A percentile compares a stretch with the other conserved stretches of the same genome.
Conservation (phyloP, 345 rosid genomes). For the Aquilaria yunnanensis region DNA sequence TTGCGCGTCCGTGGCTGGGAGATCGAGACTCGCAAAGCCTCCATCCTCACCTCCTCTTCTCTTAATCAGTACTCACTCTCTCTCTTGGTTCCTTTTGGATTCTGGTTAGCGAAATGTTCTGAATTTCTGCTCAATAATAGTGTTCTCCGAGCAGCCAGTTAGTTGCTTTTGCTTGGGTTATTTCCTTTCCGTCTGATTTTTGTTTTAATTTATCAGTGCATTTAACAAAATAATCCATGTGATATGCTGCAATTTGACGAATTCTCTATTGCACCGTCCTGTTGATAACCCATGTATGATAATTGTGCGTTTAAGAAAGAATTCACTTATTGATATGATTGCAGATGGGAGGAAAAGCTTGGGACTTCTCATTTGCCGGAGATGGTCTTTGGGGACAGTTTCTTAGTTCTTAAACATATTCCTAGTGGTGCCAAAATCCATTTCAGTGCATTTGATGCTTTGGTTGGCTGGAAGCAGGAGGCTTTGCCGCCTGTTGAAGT, state of each 20-base stretch:
- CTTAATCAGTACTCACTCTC: conserved; percentile 35
- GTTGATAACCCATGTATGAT: background rate
- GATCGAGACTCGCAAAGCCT: conserved; percentile 62
- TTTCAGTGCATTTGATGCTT: conserved; percentile 89
- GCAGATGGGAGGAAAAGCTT: conserved; percentile 86
- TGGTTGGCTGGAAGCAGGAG: conserved; percentile 76
- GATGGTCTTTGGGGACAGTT: conserved; percentile 88
- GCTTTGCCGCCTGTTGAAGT: conserved; percentile 90
- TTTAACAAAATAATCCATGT: too few relatives aligned
- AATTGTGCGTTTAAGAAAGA: background rate
- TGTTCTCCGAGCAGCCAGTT: background rate
- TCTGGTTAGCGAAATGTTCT: background rate
- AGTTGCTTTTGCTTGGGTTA: background rate
- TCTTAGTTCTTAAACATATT: conserved; percentile 53
- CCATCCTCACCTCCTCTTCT: conserved; percentile 74
- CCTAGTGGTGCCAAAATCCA: conserved; percentile 52
- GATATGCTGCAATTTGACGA: too few relatives aligned
- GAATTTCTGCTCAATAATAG: background rate
- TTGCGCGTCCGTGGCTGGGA: conserved; percentile 73
- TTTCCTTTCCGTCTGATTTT: background rate
- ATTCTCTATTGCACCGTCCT: background rate
- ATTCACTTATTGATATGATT: conserved; percentile 13
- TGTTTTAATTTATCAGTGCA: too few relatives aligned
- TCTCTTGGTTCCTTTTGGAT: background rate
- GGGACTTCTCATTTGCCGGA: conserved; percentile 79